Evolutionary conservation across 768 basidiomycete genomes (phyloP).

Genomic region (Leccinum fibrillosum): DNA sequence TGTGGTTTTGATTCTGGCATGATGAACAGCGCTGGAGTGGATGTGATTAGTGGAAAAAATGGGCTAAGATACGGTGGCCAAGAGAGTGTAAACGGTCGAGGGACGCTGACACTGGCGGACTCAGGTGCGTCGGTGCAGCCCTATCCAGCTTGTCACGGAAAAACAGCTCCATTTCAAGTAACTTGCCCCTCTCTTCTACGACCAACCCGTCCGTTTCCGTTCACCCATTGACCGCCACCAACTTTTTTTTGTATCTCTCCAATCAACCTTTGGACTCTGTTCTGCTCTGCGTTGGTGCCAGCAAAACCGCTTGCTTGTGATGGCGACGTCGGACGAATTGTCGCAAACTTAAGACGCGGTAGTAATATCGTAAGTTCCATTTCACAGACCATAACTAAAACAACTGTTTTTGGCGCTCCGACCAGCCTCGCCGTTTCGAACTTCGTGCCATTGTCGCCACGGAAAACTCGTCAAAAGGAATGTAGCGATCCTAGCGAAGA

Average conservation of each 20-base stretch:
- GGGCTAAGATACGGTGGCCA: conserved; percentile 11
- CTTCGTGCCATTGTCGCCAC: background rate
- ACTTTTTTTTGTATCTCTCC: background rate
- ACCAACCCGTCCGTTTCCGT: background rate
- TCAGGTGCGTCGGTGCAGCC: background rate
- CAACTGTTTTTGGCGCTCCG: too few species aligned
- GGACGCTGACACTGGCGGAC: background rate
- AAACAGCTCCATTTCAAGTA: conserved; percentile 6
- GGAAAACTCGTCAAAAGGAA: background rate
- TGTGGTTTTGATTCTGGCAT: conserved; percentile 35
- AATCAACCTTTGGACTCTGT: background rate
- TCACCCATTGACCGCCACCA: background rate
- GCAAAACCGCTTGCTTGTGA: background rate
- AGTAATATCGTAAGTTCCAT: background rate
- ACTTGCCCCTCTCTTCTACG: background rate
- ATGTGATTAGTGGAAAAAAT: conserved; percentile 5
- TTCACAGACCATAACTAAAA: background rate
- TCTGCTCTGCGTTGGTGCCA: background rate
- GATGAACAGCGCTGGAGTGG: background rate
- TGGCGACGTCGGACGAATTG: background rate
- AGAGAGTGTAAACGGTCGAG: background rate
- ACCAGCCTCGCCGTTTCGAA: background rate
- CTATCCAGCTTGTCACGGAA: background rate
- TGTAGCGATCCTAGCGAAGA: background rate
- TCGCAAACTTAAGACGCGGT: too few species aligned